These are phyloP conservation scores for Rhizopogon rudus DNA, from an alignment of 768 basidiomycete genomes.

Conservation along the genomic window DNA sequence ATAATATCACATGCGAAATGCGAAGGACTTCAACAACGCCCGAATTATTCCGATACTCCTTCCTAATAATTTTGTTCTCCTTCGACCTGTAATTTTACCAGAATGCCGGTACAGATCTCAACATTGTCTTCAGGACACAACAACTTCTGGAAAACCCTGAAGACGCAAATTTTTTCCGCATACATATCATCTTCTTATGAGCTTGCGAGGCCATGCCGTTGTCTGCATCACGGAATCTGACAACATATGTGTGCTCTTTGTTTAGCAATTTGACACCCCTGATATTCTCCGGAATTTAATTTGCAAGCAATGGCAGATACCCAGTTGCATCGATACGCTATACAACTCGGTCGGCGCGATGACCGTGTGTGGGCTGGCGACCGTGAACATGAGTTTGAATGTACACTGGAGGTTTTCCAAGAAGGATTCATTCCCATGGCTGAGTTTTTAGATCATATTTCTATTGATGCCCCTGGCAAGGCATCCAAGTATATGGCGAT, in stretches of 20 bases:
- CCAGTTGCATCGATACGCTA: conserved; percentile 77
- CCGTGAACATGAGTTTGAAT: conserved; percentile 68
- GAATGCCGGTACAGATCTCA: background rate
- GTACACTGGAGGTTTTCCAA: too few species aligned
- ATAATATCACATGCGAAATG: too few species aligned
- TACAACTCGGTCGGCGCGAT: conserved; percentile 76
- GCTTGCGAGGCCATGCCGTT: conserved; percentile 15
- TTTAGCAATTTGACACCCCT: conserved; percentile 73
- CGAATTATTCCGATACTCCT: too few species aligned
- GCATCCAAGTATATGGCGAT: too few species aligned
- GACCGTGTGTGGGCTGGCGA: conserved; percentile 72
- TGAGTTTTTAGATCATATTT: too few species aligned
- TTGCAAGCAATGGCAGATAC: conserved; percentile 71
- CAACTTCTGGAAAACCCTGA: conserved; percentile 21
- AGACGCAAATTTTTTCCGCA: conserved; percentile 59
- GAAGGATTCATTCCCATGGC: too few species aligned
- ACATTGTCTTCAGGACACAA: background rate
- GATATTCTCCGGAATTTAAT: conserved; percentile 75
- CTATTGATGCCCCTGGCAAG: too few species aligned
- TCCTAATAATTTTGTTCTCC: too few species aligned
- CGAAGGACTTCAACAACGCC: too few species aligned
- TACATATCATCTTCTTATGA: conserved; percentile 60
- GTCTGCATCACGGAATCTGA: background rate
- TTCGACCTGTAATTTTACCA: background rate
- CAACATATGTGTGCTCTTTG: conserved; percentile 2